Evolutionary conservation across 108 stramenopile genomes (phyloP).

Genomic region (Pseudonitzschia delicatissima): DNA sequence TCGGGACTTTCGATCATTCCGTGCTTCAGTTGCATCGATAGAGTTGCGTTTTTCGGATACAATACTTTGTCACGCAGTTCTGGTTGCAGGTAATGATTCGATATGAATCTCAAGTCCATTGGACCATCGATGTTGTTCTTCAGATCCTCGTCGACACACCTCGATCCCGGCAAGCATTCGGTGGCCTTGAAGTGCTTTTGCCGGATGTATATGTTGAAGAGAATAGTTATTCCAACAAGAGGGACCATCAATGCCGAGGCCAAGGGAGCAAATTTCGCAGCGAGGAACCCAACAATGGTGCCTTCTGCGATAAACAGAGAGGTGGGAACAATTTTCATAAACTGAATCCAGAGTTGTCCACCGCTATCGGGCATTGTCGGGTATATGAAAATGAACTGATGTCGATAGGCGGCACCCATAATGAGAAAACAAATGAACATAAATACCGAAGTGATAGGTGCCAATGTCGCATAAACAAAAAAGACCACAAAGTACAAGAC

Average conservation of each 20-base stretch:
- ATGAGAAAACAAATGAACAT: constrained; percentile 46
- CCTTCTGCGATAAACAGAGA: constrained; percentile 57
- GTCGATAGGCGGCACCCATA: constrained; percentile 46
- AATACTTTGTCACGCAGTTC: constrained; percentile 47
- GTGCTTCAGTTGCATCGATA: neutral
- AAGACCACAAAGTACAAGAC: constrained; percentile 61
- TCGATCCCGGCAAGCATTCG: constrained; percentile 36
- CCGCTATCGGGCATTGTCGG: constrained; percentile 61
- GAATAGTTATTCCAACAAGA: constrained; percentile 37
- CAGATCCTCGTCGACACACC: constrained; percentile 32
- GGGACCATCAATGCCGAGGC: constrained; percentile 53
- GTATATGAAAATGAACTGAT: constrained; percentile 68
- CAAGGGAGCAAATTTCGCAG: constrained; percentile 31
- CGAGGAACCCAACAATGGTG: constrained; percentile 48
- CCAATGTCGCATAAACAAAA: constrained; percentile 60
- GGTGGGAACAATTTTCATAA: constrained; percentile 42
- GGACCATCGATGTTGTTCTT: constrained; percentile 19
- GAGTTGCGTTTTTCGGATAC: constrained; percentile 43
- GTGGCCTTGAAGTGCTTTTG: constrained; percentile 57
- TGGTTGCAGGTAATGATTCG: constrained; percentile 47
- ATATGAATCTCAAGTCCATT: constrained; percentile 32
- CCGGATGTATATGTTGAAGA: constrained; percentile 60
- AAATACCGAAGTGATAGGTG: constrained; percentile 57
- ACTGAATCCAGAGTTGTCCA: constrained; percentile 56
- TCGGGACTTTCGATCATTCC: too few relatives aligned